Conservation (phyloP, 1,284 basidiomycete species). For the Ganoderma lucidum region DNA sequence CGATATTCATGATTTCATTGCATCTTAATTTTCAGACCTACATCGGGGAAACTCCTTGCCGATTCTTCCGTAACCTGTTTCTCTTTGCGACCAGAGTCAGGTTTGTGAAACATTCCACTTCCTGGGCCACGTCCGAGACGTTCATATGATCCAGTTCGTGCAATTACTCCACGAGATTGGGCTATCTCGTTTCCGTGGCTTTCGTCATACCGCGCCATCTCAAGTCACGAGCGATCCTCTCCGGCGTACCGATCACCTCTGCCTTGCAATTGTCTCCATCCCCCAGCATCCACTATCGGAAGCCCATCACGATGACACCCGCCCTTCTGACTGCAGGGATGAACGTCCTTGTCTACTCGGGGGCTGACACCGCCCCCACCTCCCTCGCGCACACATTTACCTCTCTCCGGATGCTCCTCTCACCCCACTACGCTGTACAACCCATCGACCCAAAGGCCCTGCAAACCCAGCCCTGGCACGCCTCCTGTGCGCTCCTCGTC, state of each 20-base stretch:
- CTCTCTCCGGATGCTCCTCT: conserved; percentile 65
- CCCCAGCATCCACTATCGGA: no score
- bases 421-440: conserved; percentile 83
- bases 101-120: no score
- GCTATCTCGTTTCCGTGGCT: background rate
- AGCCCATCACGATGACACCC: no score
- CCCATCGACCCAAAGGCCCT: conserved; percentile 66
- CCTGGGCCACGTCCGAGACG: no score
- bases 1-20: no score
- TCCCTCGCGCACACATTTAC: conserved; percentile 65
- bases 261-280: no score
- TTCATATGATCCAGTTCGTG: no score
- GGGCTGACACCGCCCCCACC: conserved; percentile 68
- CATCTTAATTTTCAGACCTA: no score
- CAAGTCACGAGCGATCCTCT: background rate
- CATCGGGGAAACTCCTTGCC: no score
- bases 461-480: conserved; percentile 77
- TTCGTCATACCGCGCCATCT: background rate
- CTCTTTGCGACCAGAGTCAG: no score
- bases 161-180: background rate
- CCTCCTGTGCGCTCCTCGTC: conserved; percentile 79
- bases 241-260: background rate
- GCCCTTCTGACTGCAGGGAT: conserved; percentile 43
- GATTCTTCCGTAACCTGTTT: no score
- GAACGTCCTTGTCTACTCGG: conserved; percentile 86